Evolutionary conservation across 768 basidiomycete genomes (phyloP).

Genomic region (Gloeophyllum trabeum): DNA sequence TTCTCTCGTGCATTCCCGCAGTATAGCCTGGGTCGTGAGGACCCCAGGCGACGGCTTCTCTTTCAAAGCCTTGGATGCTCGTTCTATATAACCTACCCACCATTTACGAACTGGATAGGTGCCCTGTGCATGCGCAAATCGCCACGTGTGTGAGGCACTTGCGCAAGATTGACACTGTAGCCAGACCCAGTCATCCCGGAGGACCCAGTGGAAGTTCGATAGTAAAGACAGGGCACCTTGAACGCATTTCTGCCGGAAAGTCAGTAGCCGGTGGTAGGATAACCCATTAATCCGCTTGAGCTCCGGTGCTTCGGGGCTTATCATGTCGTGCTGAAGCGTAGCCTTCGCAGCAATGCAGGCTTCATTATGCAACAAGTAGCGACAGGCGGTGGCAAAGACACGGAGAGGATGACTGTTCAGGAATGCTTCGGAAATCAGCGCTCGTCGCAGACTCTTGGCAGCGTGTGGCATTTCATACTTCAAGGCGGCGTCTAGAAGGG

Average conservation of each 20-base stretch:
- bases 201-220: neutral
- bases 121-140: no score
- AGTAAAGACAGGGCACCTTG: neutral
- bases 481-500: neutral
- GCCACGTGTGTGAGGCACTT: no score
- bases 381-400: neutral
- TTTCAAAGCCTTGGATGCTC: no score
- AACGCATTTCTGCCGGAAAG: neutral
- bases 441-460: neutral
- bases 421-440: neutral
- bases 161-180: no score
- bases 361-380: neutral
- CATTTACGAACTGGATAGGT: no score
- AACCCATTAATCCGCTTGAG: neutral
- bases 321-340: neutral
- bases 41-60: no score
- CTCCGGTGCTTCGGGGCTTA: neutral
- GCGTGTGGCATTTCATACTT: neutral
- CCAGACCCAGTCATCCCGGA: no score
- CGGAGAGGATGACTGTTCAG: neutral
- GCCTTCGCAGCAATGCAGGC: neutral
- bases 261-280: neutral
- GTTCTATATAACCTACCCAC: no score
- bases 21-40: no score
- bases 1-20: no score